Conservation (phyloP, 2,329 filamentous ascomycete species). For the Mollisiaceae sp. region DNA sequence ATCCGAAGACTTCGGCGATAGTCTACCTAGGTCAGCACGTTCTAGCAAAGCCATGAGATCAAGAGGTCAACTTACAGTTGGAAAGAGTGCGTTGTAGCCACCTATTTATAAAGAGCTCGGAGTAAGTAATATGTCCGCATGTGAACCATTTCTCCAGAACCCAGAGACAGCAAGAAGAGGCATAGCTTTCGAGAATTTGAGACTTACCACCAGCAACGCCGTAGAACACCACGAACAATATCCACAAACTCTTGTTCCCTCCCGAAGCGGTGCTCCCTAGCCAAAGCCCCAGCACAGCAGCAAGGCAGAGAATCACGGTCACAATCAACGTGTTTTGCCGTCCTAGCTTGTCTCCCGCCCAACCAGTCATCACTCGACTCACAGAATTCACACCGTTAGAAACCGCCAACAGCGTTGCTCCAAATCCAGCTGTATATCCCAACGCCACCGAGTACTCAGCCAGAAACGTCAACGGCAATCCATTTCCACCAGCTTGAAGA, state of each 20-base stretch:
- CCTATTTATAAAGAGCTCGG: constrained; percentile 32
- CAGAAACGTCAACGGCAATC: constrained; percentile 54
- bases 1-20: constrained; percentile 54
- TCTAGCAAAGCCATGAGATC: neutral
- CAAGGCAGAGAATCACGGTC: constrained; percentile 46
- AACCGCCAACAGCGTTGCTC: constrained; percentile 51
- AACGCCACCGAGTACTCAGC: constrained; percentile 52
- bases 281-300: constrained; percentile 48
- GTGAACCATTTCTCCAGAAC: no score
- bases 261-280: constrained; percentile 37
- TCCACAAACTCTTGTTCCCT: constrained; percentile 44
- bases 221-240: constrained; percentile 50
- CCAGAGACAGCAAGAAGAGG: no score
- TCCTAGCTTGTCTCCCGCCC: constrained; percentile 52
- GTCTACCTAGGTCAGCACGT: constrained; percentile 34
- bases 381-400: constrained; percentile 53
- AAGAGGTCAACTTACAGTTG: constrained; percentile 40
- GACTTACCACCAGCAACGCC: constrained; percentile 43
- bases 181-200: no score
- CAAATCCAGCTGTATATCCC: constrained; percentile 48
- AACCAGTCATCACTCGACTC: constrained; percentile 50
- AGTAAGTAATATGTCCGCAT: no score
- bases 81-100: constrained; percentile 53
- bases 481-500: constrained; percentile 50
- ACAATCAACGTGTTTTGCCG: constrained; percentile 54